phyloP scores from a whole-genome alignment of 1,139 yeast species.

The Yamadazyma sp. region DNA sequence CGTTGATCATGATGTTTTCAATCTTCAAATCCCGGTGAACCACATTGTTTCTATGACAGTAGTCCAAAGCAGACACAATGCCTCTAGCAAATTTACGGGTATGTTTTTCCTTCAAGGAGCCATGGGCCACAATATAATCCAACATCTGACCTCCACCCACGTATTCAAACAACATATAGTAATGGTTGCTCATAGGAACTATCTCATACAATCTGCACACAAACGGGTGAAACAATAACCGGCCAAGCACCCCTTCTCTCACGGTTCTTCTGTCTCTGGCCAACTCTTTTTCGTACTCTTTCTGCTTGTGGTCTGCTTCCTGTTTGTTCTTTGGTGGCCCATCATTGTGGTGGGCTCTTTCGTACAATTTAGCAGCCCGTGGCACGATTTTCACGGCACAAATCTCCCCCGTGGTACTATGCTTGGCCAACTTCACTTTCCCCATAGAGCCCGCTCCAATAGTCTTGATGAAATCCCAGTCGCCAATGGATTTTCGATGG shows the following conservation, averaged over 20 bases:
- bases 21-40: slow-evolving; percentile 96
- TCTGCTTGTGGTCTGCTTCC: slow-evolving; percentile 61
- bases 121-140: slow-evolving; percentile 96
- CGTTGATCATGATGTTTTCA: slow-evolving; percentile 93
- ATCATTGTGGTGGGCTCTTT: slow-evolving; percentile 73
- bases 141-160: slow-evolving; percentile 98
- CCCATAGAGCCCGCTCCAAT: slow-evolving; percentile 99
- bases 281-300: slow-evolving; percentile 80
- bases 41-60: slow-evolving; percentile 89
- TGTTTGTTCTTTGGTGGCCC: slow-evolving; percentile 59
- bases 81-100: slow-evolving; percentile 96
- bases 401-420: slow-evolving; percentile 74
- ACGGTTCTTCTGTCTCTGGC: slow-evolving; percentile 91
- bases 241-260: slow-evolving; percentile 92
- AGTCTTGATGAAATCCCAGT: slow-evolving; percentile 94
- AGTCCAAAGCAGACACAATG: slow-evolving; percentile 92
- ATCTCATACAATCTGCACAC: slow-evolving; percentile 92
- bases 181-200: slow-evolving; percentile 95
- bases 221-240: slow-evolving; percentile 86
- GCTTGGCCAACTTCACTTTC: slow-evolving; percentile 91
- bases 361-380: slow-evolving; percentile 72
- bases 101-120: slow-evolving; percentile 87
- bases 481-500: slow-evolving; percentile 88
- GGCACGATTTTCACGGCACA: slow-evolving; percentile 88
- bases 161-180: slow-evolving; percentile 94